These are phyloP conservation scores for Zygnema circumcarinatum DNA, from an alignment of 139 green algal species.

Conservation along the genomic window DNA sequence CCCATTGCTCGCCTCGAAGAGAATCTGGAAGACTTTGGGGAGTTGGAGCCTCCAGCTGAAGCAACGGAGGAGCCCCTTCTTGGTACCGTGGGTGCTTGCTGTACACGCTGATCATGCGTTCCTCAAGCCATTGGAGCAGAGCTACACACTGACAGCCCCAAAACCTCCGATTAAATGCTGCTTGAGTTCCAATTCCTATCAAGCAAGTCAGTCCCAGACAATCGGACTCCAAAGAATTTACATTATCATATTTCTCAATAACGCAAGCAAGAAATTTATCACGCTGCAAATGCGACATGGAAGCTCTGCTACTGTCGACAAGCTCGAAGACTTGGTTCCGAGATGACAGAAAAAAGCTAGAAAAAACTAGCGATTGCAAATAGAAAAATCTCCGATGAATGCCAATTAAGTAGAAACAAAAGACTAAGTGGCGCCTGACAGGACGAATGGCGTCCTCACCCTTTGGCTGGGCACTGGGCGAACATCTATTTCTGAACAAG, in stretches of 20 bases:
- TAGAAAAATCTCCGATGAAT: too few relatives aligned
- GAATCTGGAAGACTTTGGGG: slow-evolving; percentile 84
- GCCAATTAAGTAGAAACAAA: background rate
- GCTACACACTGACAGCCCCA: slow-evolving; percentile 47
- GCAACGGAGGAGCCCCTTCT: slow-evolving; percentile 76
- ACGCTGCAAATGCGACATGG: too few relatives aligned
- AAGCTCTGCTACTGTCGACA: too few relatives aligned
- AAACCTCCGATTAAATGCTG: background rate
- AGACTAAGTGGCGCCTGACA: background rate
- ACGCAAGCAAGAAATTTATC: too few relatives aligned
- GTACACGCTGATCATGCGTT: slow-evolving; percentile 89
- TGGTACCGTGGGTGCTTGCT: slow-evolving; percentile 82
- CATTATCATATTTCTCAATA: too few relatives aligned
- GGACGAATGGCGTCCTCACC: slow-evolving; percentile 25
- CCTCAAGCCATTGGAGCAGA: slow-evolving; percentile 79
- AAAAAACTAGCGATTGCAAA: too few relatives aligned
- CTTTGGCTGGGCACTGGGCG: slow-evolving; percentile 86
- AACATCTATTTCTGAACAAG: slow-evolving; percentile 88
- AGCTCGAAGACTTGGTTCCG: too few relatives aligned
- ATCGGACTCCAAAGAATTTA: too few relatives aligned
- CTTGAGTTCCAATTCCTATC: background rate
- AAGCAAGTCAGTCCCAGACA: too few relatives aligned
- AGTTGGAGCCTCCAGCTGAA: slow-evolving; percentile 80
- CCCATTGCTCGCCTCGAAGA: slow-evolving; percentile 92
- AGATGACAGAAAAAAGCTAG: too few relatives aligned